Base-by-base conservation (phyloP, 306 rosid species). In the barrel medic (Medicago truncatula) region DNA sequence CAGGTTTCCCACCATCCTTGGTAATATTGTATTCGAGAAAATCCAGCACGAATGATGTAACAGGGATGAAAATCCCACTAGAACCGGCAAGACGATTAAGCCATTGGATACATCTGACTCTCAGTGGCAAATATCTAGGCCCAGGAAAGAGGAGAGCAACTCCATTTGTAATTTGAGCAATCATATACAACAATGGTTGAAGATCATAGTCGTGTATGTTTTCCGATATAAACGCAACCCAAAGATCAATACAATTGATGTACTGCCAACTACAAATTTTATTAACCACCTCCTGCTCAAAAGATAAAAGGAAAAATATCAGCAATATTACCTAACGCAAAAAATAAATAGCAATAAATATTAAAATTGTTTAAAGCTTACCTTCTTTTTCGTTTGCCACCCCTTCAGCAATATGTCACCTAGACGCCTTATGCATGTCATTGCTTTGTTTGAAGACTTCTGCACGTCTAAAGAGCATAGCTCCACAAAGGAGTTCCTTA, bases 71-170 rank as follows among this genome's bases (percentile, higher is more conserved):
- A 86, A 88, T 72, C 60, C 97, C 97, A 78, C 88, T 86, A 47
- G 96, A 89, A 70, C 81, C 75, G 39, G 99, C 87, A 64, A 95
- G 93, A 68, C 76, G 68, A 90, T 90, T 95, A 78, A 90, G 86
- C 99, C 97, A 95, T 41, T 84, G 90, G 82, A 95, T 80, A 84
- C 97, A 95, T 84, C 85, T 87, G 75, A 92, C 74, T 87, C 96
- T 90, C 65, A 90, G 82, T 31, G 99, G 99, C 78, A 95, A 86
- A 88, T 95, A 95, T 89, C 97, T 95, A 56, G 97, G 96, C 59
- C 99, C 97, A 39, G 89, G 86, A 87, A 92, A 95, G 82, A 95
- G 73, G 57, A 83, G 73, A 67, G 90, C 89, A 81, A 95, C 79
- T 73, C 97, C 99, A 74, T 88, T 89, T 86, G 89, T 80, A 81